A percentile compares a stretch with the other conserved stretches of the same genome.
Evolutionary conservation across 176 grass and related monocot genomes (phyloP).

Genomic region (Phyllostachys edulis): DNA sequence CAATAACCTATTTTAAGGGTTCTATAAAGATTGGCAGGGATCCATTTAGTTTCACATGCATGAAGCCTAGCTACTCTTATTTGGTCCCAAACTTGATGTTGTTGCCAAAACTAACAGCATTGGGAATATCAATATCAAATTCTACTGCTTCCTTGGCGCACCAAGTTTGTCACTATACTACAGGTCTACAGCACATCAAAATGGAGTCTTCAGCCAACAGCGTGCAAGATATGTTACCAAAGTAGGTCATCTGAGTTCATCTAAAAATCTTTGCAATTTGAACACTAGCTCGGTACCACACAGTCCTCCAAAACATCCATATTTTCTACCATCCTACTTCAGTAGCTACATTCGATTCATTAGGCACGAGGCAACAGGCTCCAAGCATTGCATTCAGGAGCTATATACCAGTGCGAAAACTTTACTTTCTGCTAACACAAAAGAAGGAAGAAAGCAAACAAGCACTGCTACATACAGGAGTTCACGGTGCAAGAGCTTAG

Average conservation of each 20-base stretch:
- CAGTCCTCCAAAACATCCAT: not conserved
- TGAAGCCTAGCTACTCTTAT: not conserved
- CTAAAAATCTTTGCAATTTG: not conserved
- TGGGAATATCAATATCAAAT: not conserved
- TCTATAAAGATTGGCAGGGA: not conserved
- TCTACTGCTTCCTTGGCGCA: not conserved
- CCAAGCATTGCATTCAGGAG: not conserved
- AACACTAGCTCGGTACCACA: not conserved
- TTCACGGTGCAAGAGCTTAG: not conserved
- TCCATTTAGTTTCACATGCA: not conserved
- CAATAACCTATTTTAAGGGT: not conserved
- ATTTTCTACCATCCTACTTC: not conserved
- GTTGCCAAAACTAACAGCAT: not conserved
- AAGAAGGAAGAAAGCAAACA: too few species aligned
- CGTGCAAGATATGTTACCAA: not conserved
- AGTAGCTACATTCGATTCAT: not conserved
- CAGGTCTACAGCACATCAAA: not conserved
- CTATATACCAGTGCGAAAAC: not conserved
- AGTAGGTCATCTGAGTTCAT: not conserved
- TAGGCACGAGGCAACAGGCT: not conserved
- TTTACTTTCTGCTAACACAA: not conserved
- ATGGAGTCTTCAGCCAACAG: not conserved
- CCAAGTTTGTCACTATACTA: not conserved
- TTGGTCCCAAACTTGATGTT: not conserved
- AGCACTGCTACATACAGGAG: not conserved